Evolutionary conservation across 192 early-diverging fungal genomes (phyloP).

Genomic region (Podila horticola): DNA sequence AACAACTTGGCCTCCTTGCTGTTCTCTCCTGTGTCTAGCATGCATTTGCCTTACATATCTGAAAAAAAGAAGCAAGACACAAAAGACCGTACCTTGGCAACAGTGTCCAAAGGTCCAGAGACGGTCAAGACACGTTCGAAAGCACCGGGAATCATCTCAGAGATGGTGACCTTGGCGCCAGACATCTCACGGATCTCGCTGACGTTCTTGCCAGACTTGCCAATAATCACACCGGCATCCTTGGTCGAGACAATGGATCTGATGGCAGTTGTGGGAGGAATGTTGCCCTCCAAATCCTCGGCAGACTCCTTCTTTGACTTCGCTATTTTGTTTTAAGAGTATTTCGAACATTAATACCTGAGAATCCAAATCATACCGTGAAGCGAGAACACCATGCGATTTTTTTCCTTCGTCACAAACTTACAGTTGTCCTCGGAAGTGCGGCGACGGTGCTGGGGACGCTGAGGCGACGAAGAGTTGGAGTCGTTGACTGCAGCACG

Average conservation of each 20-base stretch:
- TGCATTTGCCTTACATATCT: too few species aligned
- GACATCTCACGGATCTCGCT: conserved; percentile 87
- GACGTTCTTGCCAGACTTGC: conserved; percentile 91
- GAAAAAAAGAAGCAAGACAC: too few species aligned
- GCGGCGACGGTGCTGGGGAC: conserved; percentile 50
- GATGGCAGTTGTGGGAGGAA: conserved; percentile 57
- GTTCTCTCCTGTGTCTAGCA: too few species aligned
- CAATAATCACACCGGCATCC: conserved; percentile 90
- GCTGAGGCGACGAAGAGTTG: conserved; percentile 49
- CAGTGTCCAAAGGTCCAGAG: conserved; percentile 72
- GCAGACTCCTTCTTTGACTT: conserved; percentile 34
- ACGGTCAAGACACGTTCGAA: conserved; percentile 78
- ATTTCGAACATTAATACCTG: conserved; percentile 10
- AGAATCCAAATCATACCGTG: background rate
- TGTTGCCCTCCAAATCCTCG: conserved; percentile 26
- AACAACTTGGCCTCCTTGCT: too few species aligned
- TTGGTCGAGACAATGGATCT: conserved; percentile 73
- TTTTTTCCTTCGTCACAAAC: background rate
- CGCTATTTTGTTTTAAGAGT: conserved; percentile 12
- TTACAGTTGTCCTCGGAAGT: conserved; percentile 51
- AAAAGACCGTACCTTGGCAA: conserved; percentile 64
- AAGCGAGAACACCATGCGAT: background rate
- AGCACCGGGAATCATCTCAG: conserved; percentile 85
- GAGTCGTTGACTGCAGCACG: conserved; percentile 57
- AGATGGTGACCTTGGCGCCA: conserved; percentile 90